phyloP scores from a whole-genome alignment of 768 basidiomycete species.

The Roridomyces roridus region DNA sequence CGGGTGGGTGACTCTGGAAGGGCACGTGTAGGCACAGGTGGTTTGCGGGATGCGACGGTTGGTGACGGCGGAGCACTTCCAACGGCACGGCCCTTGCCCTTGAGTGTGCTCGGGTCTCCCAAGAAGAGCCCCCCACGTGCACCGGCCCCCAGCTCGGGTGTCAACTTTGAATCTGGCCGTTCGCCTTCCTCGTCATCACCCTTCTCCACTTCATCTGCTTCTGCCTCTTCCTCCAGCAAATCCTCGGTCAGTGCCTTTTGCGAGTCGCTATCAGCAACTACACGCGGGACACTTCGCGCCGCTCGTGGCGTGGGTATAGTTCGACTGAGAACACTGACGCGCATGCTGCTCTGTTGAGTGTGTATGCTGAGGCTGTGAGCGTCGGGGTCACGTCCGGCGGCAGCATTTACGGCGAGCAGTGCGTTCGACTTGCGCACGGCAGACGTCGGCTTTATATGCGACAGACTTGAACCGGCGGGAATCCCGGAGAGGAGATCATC shows the following conservation, averaged over 20 bases:
- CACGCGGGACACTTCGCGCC: conserved; percentile 15
- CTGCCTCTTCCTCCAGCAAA: conserved; percentile 15
- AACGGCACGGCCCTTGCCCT: conserved; percentile 20
- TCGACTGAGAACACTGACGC: conserved; percentile 48
- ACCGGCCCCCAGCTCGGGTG: conserved; percentile 43
- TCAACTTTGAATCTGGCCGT: conserved; percentile 77
- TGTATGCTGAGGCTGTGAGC: conserved; percentile 47
- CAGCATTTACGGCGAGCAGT: conserved; percentile 15
- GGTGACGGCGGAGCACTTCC: conserved; percentile 20
- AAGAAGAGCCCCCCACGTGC: conserved; percentile 23
- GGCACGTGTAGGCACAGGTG: conserved; percentile 29
- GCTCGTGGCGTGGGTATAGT: conserved; percentile 33
- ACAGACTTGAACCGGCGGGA: conserved; percentile 31
- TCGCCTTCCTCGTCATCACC: conserved; percentile 9
- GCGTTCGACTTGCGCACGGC: conserved; percentile 22
- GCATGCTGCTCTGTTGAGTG: conserved; percentile 43
- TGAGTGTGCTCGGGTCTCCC: conserved; percentile 11
- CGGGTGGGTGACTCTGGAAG: conserved; percentile 31
- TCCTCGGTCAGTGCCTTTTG: conserved; percentile 30
- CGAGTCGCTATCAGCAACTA: conserved; percentile 14
- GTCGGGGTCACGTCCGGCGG: conserved; percentile 44
- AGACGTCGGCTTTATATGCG: conserved; percentile 25
- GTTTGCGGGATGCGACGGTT: conserved; percentile 33
- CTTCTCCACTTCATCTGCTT: conserved; percentile 25
- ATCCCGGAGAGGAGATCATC: conserved; percentile 71